These are phyloP conservation scores for Xylaria hypoxylon DNA, from an alignment of 2,329 filamentous ascomycete species.

Conservation along the genomic window DNA sequence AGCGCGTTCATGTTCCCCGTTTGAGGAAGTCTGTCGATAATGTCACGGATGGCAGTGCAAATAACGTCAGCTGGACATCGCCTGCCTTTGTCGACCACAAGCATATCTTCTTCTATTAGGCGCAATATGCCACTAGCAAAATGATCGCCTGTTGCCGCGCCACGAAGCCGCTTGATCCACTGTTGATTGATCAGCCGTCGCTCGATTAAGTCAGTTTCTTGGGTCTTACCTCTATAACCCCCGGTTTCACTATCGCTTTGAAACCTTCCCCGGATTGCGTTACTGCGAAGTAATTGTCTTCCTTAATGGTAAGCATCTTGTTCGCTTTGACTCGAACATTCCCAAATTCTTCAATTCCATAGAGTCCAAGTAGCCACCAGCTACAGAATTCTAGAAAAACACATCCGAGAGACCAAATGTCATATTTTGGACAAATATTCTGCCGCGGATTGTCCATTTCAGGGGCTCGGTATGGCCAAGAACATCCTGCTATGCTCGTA, in stretches of 20 bases:
- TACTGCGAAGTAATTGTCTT: background rate
- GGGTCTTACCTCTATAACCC: conserved; percentile 2
- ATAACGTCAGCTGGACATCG: background rate
- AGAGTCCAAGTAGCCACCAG: conserved; percentile 9
- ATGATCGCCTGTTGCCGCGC: background rate
- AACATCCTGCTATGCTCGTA: conserved; percentile 8
- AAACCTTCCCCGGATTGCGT: background rate
- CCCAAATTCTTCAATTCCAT: no score
- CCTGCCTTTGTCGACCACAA: conserved; percentile 13
- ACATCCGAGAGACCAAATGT: conserved; percentile 30
- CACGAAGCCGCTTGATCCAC: conserved; percentile 12
- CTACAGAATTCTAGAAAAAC: conserved; percentile 22
- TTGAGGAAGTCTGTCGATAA: background rate
- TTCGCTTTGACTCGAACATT: no score
- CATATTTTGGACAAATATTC: conserved; percentile 18
- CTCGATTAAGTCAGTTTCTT: background rate
- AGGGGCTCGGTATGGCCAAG: conserved; percentile 10
- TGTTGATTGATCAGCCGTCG: background rate
- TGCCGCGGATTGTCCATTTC: conserved; percentile 14
- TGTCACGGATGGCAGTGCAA: background rate
- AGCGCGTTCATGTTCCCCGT: background rate
- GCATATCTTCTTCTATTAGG: conserved; percentile 17
- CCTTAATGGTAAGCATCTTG: no score
- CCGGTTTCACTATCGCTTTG: background rate
- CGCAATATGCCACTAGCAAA: conserved; percentile 13